Evolutionary conservation across 225 moss, liverwort and hornwort species (phyloP), one percentile per base, ranked within the genome.

Genomic region (Climacium dendroides): DNA sequence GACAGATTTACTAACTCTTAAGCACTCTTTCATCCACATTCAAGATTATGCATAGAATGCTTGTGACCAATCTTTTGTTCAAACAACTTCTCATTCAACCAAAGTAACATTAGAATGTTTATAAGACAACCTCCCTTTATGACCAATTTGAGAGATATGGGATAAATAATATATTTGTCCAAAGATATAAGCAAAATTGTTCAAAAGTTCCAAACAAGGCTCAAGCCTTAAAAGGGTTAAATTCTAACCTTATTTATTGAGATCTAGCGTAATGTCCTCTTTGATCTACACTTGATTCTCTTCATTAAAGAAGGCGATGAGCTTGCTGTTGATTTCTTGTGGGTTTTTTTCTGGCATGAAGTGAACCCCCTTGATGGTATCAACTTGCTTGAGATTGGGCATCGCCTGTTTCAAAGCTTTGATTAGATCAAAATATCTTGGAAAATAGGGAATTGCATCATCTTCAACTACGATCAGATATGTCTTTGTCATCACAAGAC

Each of bases 381-480:
- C 88, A 7, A 88, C 50, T 88, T 50, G 58, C 75, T 45, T n/a
- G 30, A 88, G 88, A 78, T 88, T 88, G 59, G 88, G 88, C 77
- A 67, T 60, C 50, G 17, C 5, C 18, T 30, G 83, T 26, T 88
- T 88, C 69, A 83, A 77, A 62, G 16, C 32, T 8, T 60, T 26
- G 77, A 83, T 13, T 34, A 9, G 66, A 57, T 83, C 78, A 48
- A 3, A 41, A 34, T 48, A 19, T 58, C 78, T 78, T 78, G 88
- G 88, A 41, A 41, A 32, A 2, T 24, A 70, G 24, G 78, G 83
- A 59, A 83, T 67, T 78, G 88, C 50, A 69, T 88, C 88, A 50
- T 88, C 88, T 83, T 88, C 88, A 60, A 83, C 88, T 39, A 83
- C 34, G 34, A 88, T 88, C 16, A 88, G 50, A 37, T 88, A 88